Evolutionary conservation across 2,329 filamentous ascomycete genomes (phyloP), one percentile per base, ranked within the genome.

Genomic region (Clonostachys chloroleuca): DNA sequence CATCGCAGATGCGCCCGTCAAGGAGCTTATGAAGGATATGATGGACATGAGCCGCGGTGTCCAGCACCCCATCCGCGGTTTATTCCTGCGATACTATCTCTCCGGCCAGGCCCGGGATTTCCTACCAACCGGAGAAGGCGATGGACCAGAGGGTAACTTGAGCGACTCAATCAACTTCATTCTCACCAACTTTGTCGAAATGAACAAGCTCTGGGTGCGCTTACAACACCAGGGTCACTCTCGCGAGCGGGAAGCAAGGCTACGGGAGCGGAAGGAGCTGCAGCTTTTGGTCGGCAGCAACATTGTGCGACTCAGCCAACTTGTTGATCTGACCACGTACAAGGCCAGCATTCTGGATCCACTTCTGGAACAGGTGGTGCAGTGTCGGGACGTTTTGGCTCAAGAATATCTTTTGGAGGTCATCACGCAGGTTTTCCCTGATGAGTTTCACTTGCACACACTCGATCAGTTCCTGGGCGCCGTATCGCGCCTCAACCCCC

Each of bases 1-100:
- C 24, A 95, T 99, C 62, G 88, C 94, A 60, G 94, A 97, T 77
- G 94, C 95, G 49, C 94, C 94, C 1, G 94, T 99, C 56, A 99
- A 99, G 72, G 94, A 99, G 74, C 90, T 99, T 52, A 99, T 99
- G 94, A 99, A 99, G 72, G 94, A 99, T 68, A 99, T 99, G 94
- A 99, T 99, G 94, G 94, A 99, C 69, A 99, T 99, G 94, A 97
- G 91, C 69, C 83, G 94, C 53, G 94, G 94, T 48, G 92, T 99
- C 18, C 94, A 99, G 63, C 94, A 99, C 68, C 94, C 94, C 14
- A 92, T 96, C 52, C 89, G 94, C 49, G 94, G 94, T 16, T 77
- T 99, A 47, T 99, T 99, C 65, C 72, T 99, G 59, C 85, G 94
- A 62, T 99, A 99, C 70, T 99, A 96, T 64, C 80, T 99, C 45